Conservation (phyloP, 148 eudicot species). For the Fagopyrum tataricum region DNA sequence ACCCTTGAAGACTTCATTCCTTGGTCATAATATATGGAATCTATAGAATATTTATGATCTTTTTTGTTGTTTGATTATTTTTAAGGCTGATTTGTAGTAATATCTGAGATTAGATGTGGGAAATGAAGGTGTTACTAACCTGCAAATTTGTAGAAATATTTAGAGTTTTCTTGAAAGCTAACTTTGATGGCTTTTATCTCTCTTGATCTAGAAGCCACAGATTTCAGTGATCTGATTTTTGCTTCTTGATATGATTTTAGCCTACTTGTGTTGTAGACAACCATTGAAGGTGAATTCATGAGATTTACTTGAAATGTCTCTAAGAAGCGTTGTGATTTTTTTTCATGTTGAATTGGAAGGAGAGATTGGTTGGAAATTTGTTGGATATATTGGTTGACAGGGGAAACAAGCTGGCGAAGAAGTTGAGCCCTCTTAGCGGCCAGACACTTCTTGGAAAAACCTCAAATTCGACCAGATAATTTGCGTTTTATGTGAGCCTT, state of each 20-base stretch:
- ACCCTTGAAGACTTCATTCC: not conserved
- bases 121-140: not conserved
- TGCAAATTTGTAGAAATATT: not conserved
- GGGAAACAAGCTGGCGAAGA: conserved; percentile 36
- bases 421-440: conserved; percentile 33
- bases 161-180: not conserved
- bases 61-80: conserved; percentile 8
- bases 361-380: no score
- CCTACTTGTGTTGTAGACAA: not conserved
- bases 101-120: not conserved
- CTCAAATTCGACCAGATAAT: conserved; percentile 41
- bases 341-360: no score
- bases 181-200: not conserved
- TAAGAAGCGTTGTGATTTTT: no score
- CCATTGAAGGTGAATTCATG: not conserved
- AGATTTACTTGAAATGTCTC: not conserved
- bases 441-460: conserved; percentile 45
- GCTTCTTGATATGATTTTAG: not conserved
- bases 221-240: conserved; percentile 5
- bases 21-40: not conserved
- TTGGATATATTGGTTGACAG: no score
- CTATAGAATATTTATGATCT: not conserved
- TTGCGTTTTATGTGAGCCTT: not conserved
- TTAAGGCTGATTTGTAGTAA: not conserved
- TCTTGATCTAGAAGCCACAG: conserved; percentile 1